Percentiles rank a stretch among this genome's conserved stretches.
These are phyloP conservation scores for Globisporangium uncinulatum DNA, from an alignment of 352 stramenopile genomes.

Conservation along the genomic window DNA sequence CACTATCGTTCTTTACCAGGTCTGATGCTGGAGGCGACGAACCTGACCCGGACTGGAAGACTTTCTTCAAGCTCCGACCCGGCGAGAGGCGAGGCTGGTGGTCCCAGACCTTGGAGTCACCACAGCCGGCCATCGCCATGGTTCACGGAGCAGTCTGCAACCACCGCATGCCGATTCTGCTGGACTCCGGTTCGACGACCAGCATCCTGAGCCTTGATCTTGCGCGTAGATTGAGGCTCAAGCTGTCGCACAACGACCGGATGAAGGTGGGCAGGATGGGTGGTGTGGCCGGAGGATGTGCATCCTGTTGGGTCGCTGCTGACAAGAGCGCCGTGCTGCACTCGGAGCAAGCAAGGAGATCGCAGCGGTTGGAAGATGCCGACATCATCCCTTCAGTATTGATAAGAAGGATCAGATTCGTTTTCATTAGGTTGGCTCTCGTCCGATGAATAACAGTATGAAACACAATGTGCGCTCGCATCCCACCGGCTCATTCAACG, in stretches of 20 bases:
- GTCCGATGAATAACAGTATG: too few species aligned
- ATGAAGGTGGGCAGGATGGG: conserved; percentile 7
- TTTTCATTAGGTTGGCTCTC: too few species aligned
- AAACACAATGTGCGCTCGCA: too few species aligned
- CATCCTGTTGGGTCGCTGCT: too few species aligned
- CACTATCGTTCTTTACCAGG: background rate
- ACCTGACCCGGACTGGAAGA: too few species aligned
- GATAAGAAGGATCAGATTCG: too few species aligned
- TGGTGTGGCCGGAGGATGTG: too few species aligned
- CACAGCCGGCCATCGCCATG: background rate
- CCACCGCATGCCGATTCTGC: conserved; percentile 9
- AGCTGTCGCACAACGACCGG: background rate
- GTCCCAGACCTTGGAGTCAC: background rate
- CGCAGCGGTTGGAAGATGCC: too few species aligned
- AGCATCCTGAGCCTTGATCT: conserved; percentile 24
- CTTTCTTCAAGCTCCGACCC: background rate
- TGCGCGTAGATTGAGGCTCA: conserved; percentile 20
- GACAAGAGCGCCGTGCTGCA: too few species aligned
- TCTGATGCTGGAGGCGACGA: background rate
- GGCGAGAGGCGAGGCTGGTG: background rate
- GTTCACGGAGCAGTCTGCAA: conserved; percentile 12
- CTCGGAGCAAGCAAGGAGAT: too few species aligned
- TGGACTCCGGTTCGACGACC: conserved; percentile 17
- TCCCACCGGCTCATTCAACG: too few species aligned
- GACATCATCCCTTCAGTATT: too few species aligned